phyloP scores from a whole-genome alignment of 768 basidiomycete genomes.

The Tulasnella sp. region DNA sequence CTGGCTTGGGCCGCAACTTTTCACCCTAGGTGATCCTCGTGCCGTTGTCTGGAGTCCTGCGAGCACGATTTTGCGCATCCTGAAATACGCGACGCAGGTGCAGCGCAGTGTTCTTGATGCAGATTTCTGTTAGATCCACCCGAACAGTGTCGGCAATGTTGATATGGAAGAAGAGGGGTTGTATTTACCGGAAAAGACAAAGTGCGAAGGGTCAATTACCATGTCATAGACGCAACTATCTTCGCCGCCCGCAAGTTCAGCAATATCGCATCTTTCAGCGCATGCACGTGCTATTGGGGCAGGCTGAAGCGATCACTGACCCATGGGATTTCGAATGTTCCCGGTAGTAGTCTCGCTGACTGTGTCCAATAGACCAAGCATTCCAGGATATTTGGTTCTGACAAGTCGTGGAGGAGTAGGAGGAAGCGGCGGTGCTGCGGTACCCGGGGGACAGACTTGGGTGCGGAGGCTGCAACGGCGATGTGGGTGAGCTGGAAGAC shows the following conservation, averaged over 20 bases:
- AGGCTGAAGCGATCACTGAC: neutral
- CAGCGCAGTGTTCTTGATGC: neutral
- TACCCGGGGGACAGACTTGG: neutral
- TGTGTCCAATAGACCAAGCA: neutral
- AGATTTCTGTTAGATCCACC: neutral
- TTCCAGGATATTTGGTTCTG: neutral
- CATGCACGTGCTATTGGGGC: neutral
- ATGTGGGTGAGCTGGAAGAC: neutral
- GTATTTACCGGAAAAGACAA: neutral
- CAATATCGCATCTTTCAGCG: neutral
- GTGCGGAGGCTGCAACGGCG: conserved; percentile 4
- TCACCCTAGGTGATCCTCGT: neutral
- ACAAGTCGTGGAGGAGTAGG: neutral
- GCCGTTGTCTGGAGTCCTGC: neutral
- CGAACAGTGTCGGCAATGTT: neutral
- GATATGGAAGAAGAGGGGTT: neutral
- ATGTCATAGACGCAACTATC: neutral
- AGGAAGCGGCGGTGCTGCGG: conserved; percentile 1
- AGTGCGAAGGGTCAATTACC: neutral
- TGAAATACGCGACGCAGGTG: neutral
- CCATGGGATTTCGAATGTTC: neutral
- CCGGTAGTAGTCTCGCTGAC: neutral
- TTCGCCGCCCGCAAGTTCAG: neutral
- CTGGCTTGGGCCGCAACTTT: neutral
- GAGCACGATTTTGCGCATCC: neutral